phyloP scores from a whole-genome alignment of 306 rosid species.

The Prunus mongolica region DNA sequence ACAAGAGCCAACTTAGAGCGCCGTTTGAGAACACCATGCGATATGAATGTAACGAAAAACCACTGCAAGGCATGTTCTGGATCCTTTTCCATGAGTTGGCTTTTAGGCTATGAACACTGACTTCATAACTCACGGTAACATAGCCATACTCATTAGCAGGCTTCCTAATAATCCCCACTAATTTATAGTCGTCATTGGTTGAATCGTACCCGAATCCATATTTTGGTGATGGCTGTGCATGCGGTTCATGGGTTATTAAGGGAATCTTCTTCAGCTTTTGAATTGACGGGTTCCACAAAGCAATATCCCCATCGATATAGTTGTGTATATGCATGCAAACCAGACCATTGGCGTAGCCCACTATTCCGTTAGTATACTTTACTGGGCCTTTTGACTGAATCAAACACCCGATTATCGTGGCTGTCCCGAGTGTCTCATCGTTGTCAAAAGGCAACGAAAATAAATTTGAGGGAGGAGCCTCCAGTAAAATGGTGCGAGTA shows the following conservation, averaged over 20 bases:
- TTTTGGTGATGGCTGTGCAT: background rate
- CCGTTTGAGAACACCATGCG: background rate
- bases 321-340: background rate
- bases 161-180: background rate
- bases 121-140: background rate
- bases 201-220: slow-evolving; percentile 3
- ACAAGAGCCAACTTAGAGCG: background rate
- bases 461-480: no score
- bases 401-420: background rate
- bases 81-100: background rate
- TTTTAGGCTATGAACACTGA: background rate
- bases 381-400: no score
- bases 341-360: background rate
- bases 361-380: no score
- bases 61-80: background rate
- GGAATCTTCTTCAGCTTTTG: background rate
- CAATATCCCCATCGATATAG: background rate
- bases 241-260: background rate
- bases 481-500: no score
- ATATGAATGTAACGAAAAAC: no score
- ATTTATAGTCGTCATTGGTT: background rate
- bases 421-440: background rate
- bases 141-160: background rate
- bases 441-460: background rate
- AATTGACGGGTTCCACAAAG: background rate